Base-by-base conservation (phyloP, 2,329 filamentous ascomycete species). In the Pseudodiploospora longispora region DNA sequence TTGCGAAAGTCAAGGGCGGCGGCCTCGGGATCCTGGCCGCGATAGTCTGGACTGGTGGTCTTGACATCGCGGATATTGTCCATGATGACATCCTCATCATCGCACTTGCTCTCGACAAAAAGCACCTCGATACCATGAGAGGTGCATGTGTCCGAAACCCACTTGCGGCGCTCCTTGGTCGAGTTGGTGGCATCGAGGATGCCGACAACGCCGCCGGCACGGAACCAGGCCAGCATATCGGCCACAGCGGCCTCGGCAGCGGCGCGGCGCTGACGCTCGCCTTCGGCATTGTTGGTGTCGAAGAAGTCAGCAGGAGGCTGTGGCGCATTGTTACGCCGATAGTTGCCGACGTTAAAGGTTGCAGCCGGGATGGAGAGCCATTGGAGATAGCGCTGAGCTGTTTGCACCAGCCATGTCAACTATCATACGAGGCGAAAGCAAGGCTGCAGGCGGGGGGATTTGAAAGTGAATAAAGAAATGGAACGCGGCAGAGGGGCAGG, bases 11-110 rank as follows among this genome's bases (percentile, higher is more conserved):
- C 93, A 46, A 82, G 76, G 8, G 90, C 93, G 4, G 93, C 93
- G 47, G 80, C 74, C 63, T 98, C 93, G 1, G 93, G 93, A 60
- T 98, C 93, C 64, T 95, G 89, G 44, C 90, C 93, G 47, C 82
- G 73, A 63, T 98, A 98, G 67, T 98, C 93, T 2, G 93, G 93
- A 45, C 87, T 95, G 28, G 88, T 95, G 2, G 89, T 91, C 75
- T 98, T 98, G 59, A 98, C 93, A 61, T 96, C 90, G 52, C 90
- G 81, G 53, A 98, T 96, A 65, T 98, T 98, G 72, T 83, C 87
- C 89, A 96, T 95, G 69, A 98, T 95, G 53, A 97, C 72, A 37
- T 91, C 85, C 63, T 97, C 90, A 55, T 96, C 84, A 60, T 98
- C 91, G 63, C 93, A 98, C 62, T 93, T 94, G 55, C 87, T 95